Conservation (phyloP, 768 basidiomycete species). For the Termitomyces sp. region DNA sequence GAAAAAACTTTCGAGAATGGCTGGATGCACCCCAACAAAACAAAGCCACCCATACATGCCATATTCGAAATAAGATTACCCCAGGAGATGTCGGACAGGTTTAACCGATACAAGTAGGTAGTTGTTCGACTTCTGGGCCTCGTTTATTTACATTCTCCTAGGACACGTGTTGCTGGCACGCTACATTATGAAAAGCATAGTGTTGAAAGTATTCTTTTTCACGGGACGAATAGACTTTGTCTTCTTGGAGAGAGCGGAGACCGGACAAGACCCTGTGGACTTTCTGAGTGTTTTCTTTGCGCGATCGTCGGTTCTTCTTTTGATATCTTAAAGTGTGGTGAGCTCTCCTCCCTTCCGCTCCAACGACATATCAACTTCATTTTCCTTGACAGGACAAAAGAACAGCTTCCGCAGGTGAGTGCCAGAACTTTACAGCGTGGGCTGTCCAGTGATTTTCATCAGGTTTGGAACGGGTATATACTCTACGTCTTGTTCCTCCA, state of each 20-base stretch:
- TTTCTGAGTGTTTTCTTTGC: constrained; percentile 50
- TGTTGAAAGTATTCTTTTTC: constrained; percentile 57
- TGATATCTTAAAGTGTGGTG: constrained; percentile 54
- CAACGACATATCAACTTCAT: background rate
- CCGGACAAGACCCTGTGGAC: constrained; percentile 41
- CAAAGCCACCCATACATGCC: constrained; percentile 12
- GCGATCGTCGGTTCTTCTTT: constrained; percentile 53
- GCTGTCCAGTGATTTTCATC: background rate
- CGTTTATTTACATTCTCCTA: constrained; percentile 6
- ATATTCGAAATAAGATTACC: constrained; percentile 14
- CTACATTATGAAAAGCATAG: constrained; percentile 15
- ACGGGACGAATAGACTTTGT: constrained; percentile 61
- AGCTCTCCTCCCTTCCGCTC: background rate
- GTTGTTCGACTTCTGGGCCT: background rate
- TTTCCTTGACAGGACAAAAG: constrained; percentile 25
- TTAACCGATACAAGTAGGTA: constrained; percentile 13
- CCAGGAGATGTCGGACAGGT: constrained; percentile 11
- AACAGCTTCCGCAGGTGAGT: constrained; percentile 47
- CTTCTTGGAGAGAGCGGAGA: constrained; percentile 46
- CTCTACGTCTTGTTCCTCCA: constrained; percentile 60
- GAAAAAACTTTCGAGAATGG: constrained; percentile 14
- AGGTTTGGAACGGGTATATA: constrained; percentile 72
- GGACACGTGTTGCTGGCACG: constrained; percentile 24
- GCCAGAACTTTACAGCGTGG: background rate
- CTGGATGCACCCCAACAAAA: constrained; percentile 17